phyloP scores from a whole-genome alignment of 2,329 filamentous ascomycete species.

The Metarhizium album region DNA sequence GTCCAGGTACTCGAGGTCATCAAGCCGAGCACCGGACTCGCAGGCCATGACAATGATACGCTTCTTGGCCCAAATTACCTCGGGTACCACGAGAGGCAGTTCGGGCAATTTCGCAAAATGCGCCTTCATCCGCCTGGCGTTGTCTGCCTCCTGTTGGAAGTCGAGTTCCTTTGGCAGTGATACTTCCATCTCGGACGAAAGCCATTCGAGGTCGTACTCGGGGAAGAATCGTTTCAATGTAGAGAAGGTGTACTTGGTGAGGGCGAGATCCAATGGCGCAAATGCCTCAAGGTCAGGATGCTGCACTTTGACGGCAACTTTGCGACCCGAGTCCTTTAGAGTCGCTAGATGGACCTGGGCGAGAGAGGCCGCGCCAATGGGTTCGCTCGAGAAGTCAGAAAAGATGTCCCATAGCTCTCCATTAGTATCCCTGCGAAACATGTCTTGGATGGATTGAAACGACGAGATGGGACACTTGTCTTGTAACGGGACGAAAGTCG shows the following conservation, averaged over 20 bases:
- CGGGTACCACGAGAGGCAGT: constrained; percentile 77
- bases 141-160: constrained; percentile 75
- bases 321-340: constrained; percentile 69
- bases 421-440: constrained; percentile 80
- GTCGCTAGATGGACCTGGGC: constrained; percentile 90
- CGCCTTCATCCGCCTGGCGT: constrained; percentile 66
- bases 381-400: constrained; percentile 66
- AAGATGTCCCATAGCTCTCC: constrained; percentile 72
- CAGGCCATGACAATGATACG: constrained; percentile 94
- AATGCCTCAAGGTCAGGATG: constrained; percentile 84
- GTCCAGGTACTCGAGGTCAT: constrained; percentile 83
- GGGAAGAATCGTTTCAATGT: constrained; percentile 90
- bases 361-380: constrained; percentile 86
- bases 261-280: constrained; percentile 74
- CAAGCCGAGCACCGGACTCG: constrained; percentile 73
- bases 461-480: constrained; percentile 93
- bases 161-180: constrained; percentile 88
- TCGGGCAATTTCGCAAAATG: constrained; percentile 68
- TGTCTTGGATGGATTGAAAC: constrained; percentile 70
- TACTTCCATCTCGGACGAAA: constrained; percentile 83
- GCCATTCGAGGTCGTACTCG: constrained; percentile 94
- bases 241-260: constrained; percentile 83
- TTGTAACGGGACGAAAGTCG: constrained; percentile 90
- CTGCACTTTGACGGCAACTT: constrained; percentile 93
- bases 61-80: constrained; percentile 80